Evolutionary conservation across 495 filamentous ascomycete genomes (phyloP), one percentile per base, ranked within the genome.

Genomic region (Pyrenula aspistea): DNA sequence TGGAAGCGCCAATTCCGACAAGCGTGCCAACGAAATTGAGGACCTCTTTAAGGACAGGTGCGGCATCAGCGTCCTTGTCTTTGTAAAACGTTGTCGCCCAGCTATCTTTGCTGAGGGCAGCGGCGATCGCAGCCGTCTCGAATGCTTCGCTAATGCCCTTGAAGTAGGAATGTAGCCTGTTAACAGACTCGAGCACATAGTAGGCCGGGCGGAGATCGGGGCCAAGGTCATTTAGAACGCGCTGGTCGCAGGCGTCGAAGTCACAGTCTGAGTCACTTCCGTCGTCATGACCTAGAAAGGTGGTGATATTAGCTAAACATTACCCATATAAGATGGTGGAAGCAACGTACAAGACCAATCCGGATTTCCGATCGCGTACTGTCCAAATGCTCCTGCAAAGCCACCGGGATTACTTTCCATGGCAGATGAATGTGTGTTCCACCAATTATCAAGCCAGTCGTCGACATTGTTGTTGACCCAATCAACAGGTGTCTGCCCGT

Each of bases 331-430:
- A n/a, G n/a, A n/a, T n/a, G n/a, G n/a, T n/a, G n/a, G n/a, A n/a
- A n/a, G n/a, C 8, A 15, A 42, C 31, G 31, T 42, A 42, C 31
- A 63, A 2, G 60, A 51, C 59, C 62, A 66, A 47, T 67, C 65
- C 10, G 65, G 61, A 20, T 67, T 59, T 10, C 66, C 65, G 22
- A 67, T 55, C 10, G 66, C 63, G 61, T 59, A 67, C 22, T 61
- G 56, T 20, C 63, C 61, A 22, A 64, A 66, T 25, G 65, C 60
- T 21, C 59, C 58, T 0, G 60, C 61, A 52, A 65, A 67, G 1
- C 64, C 64, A 24, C 53, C 57, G 10, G 49, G 54, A 22, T 63
- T 62, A 19, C 55, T 54, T 48, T 49, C 11, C 1, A 64, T 64
- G 0, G 53, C 50, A 2, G 55, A 36, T 4, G 15, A 51, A 51